Base-by-base conservation (phyloP, 2,329 filamentous ascomycete genomes). In the Leptographium procerum region DNA sequence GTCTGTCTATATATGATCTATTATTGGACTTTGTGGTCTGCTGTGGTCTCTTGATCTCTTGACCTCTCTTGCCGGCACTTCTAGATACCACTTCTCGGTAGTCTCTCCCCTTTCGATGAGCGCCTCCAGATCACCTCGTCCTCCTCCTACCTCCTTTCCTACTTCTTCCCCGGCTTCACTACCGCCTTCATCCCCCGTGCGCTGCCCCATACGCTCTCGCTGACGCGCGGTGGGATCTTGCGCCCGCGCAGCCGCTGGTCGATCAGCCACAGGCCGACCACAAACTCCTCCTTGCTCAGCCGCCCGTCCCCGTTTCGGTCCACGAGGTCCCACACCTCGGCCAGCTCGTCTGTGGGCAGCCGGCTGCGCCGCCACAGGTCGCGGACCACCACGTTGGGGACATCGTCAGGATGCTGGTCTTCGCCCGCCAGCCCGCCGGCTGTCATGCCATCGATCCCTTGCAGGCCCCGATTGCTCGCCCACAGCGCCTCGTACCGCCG, bases 401-500 rank as follows among this genome's bases (percentile, higher is more conserved):
- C 85, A 16, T 82, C 77, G 1, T 71, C 70, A 4, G 69, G 63
- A 9, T 71, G 75, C 13, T 82, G 77, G 1, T 71, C 70, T 5
- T 69, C 63, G 9, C 71, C 68, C 16, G 10, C 28, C 63, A 62
- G 50, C n/a, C 16, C 50, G 43, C 9, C 13, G 31, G 2, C 16
- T 19, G 22, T 26, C 33, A 3, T 31, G 22, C 55, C 57, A 22
- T 26, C 56, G 5, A 63, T 24, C 4, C 60, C 61, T 14, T 34
- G 71, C 0, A 83, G 60, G 0, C 88, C 88, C 54, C 84, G 82
- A 65, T 94, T 94, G 48, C 87, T 89, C 1, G 89, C 89, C 88
- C 88, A 94, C 1, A 94, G 81, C 2, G 87, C 89, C 69, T 92
- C 89, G 69, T 94, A 94, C 1, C 89, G 79, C 66, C 87, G 88